These are phyloP conservation scores for Lepiota subincarnata DNA, from an alignment of 768 basidiomycete genomes.

Conservation along the genomic window DNA sequence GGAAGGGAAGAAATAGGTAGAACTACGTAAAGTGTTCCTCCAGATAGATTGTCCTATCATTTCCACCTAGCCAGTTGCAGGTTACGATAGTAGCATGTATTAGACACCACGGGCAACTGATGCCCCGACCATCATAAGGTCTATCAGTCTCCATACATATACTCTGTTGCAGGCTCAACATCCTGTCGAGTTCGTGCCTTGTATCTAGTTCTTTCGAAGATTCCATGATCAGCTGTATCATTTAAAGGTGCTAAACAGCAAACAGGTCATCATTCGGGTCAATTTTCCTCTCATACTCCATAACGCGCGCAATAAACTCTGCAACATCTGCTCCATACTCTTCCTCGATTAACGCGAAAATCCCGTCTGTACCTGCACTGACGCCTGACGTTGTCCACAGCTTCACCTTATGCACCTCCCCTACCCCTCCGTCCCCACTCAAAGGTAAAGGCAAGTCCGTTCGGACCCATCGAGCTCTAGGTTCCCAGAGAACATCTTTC, in stretches of 20 bases:
- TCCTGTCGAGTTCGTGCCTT: no score
- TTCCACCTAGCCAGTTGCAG: no score
- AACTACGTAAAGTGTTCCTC: no score
- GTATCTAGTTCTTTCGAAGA: no score
- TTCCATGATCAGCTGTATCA: no score
- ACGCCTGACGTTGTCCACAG: constrained; percentile 47
- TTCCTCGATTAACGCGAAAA: constrained; percentile 31
- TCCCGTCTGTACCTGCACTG: constrained; percentile 39
- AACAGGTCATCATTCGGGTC: constrained; percentile 38
- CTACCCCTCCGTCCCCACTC: neutral
- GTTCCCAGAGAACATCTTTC: constrained; percentile 37
- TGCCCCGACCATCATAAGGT: no score
- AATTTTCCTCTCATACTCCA: constrained; percentile 37
- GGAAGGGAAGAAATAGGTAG: no score
- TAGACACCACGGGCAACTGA: no score
- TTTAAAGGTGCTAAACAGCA: constrained; percentile 19
- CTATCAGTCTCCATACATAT: no score
- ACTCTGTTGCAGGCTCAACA: no score
- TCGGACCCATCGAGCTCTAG: constrained; percentile 41
- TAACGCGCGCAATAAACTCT: constrained; percentile 23
- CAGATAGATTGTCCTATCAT: no score
- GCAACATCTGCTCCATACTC: constrained; percentile 33
- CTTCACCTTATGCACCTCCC: constrained; percentile 32
- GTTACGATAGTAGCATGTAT: no score
- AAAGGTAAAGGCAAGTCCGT: constrained; percentile 4